Percentiles rank a stretch among this genome's conserved stretches.
phyloP scores from a whole-genome alignment of 1,284 basidiomycete species.

The Sporisorium graminicola region DNA sequence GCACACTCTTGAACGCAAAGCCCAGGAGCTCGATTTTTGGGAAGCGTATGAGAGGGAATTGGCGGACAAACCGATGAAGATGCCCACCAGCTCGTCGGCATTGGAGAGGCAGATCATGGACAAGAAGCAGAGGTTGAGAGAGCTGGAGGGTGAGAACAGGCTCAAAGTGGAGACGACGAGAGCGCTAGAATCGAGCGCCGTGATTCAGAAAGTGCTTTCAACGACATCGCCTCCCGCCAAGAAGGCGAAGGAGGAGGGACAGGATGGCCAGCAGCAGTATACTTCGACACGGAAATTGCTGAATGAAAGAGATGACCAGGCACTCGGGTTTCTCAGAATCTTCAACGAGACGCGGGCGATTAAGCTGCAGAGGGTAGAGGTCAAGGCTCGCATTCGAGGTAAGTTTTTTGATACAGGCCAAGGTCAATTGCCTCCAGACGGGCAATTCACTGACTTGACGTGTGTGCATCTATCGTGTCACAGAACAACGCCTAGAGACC shows the following conservation, averaged over 20 bases:
- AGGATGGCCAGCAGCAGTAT: conserved; percentile 15
- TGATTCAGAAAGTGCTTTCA: conserved; percentile 36
- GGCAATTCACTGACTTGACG: too few species aligned
- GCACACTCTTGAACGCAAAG: conserved; percentile 17
- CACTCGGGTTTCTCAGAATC: conserved; percentile 41
- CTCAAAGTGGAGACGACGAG: conserved; percentile 32
- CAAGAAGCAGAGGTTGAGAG: conserved; percentile 26
- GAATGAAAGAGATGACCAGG: conserved; percentile 44
- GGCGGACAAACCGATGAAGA: conserved; percentile 27
- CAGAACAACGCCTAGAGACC: conserved; percentile 35
- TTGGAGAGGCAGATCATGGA: conserved; percentile 33
- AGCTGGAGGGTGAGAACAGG: conserved; percentile 28
- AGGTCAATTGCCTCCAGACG: too few species aligned
- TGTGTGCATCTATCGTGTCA: neutral
- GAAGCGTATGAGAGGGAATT: conserved; percentile 39
- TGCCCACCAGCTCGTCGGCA: conserved; percentile 33
- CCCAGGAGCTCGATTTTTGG: conserved; percentile 49
- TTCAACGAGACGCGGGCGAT: conserved; percentile 32
- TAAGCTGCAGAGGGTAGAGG: conserved; percentile 21
- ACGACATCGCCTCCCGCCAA: conserved; percentile 15
- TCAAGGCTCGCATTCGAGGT: conserved; percentile 39
- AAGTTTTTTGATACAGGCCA: neutral
- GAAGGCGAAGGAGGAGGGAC: conserved; percentile 7
- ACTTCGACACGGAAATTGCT: conserved; percentile 44
- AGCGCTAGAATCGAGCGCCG: conserved; percentile 34